phyloP scores from a whole-genome alignment of 2,329 filamentous ascomycete species.

The Bimuria novae-zelandiae region DNA sequence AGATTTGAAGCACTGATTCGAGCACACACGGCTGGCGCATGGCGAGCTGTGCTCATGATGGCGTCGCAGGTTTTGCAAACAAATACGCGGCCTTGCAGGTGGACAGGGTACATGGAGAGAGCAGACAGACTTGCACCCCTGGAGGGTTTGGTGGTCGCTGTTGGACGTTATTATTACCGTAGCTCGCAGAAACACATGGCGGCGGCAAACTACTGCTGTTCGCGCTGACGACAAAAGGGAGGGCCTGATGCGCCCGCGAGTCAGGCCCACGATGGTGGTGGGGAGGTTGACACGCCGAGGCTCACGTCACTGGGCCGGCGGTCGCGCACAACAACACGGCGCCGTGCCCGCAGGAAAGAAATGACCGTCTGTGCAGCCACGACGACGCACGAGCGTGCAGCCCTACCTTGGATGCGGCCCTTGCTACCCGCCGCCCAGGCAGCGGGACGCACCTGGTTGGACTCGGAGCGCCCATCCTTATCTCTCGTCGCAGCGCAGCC shows the following conservation, averaged over 20 bases:
- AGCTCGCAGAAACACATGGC: too few species aligned
- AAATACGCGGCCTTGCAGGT: neutral
- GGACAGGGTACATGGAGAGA: neutral
- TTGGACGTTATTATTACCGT: neutral
- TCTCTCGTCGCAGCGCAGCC: neutral
- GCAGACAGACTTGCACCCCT: too few species aligned
- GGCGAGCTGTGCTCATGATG: constrained; percentile 28
- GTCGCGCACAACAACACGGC: constrained; percentile 31
- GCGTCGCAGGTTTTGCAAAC: constrained; percentile 13
- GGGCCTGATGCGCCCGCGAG: constrained; percentile 34
- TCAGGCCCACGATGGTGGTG: constrained; percentile 25
- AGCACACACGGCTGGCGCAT: constrained; percentile 23
- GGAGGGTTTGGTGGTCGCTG: neutral
- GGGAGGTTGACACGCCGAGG: constrained; percentile 20
- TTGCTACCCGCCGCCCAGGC: constrained; percentile 29
- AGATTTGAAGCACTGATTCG: constrained; percentile 19
- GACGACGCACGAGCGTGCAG: constrained; percentile 35
- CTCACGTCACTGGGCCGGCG: constrained; percentile 36
- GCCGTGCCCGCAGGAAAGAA: constrained; percentile 17
- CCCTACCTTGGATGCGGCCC: constrained; percentile 34
- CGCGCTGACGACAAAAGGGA: constrained; percentile 12
- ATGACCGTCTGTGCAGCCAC: constrained; percentile 7
- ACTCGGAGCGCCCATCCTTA: constrained; percentile 12
- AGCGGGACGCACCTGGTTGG: constrained; percentile 19
- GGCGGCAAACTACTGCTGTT: neutral